phyloP scores from a whole-genome alignment of 2,329 filamentous ascomycete genomes.

The Epichloe typhina region DNA sequence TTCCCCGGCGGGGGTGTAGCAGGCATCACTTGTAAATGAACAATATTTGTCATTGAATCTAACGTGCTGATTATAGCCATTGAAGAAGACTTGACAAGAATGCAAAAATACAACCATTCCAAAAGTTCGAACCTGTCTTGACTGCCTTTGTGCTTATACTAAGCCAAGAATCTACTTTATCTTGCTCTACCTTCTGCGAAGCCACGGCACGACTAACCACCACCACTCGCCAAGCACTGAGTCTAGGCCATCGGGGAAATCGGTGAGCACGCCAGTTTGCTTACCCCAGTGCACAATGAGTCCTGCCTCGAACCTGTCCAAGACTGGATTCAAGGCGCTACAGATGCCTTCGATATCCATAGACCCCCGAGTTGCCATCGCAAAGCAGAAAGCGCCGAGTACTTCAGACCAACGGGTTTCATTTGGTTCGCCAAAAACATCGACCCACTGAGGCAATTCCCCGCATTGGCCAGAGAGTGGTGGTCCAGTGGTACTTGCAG shows the following conservation, averaged over 20 bases:
- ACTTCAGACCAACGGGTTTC: constrained; percentile 50
- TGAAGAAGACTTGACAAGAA: too few species aligned
- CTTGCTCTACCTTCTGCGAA: constrained; percentile 1
- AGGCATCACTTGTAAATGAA: too few species aligned
- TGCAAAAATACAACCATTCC: too few species aligned
- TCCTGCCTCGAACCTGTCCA: constrained; percentile 51
- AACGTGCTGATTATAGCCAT: too few species aligned
- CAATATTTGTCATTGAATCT: too few species aligned
- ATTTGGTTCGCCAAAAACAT: constrained; percentile 50
- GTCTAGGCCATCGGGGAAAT: constrained; percentile 25
- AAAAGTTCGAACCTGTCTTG: too few species aligned
- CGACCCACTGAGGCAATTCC: constrained; percentile 59
- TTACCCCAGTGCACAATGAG: constrained; percentile 47
- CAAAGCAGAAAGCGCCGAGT: constrained; percentile 47
- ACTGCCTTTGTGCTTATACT: too few species aligned
- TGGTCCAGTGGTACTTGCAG: constrained; percentile 23
- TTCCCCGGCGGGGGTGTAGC: too few species aligned
- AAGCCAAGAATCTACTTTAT: not conserved
- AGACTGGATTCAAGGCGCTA: constrained; percentile 39
- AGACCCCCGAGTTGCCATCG: constrained; percentile 48
- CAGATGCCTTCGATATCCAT: constrained; percentile 39
- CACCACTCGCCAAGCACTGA: constrained; percentile 49
- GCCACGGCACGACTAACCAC: constrained; percentile 42
- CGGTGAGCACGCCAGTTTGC: constrained; percentile 35
- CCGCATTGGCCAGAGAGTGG: constrained; percentile 28